Conservation (phyloP, 2,329 filamentous ascomycete genomes). For the Aspergillus piperis region DNA sequence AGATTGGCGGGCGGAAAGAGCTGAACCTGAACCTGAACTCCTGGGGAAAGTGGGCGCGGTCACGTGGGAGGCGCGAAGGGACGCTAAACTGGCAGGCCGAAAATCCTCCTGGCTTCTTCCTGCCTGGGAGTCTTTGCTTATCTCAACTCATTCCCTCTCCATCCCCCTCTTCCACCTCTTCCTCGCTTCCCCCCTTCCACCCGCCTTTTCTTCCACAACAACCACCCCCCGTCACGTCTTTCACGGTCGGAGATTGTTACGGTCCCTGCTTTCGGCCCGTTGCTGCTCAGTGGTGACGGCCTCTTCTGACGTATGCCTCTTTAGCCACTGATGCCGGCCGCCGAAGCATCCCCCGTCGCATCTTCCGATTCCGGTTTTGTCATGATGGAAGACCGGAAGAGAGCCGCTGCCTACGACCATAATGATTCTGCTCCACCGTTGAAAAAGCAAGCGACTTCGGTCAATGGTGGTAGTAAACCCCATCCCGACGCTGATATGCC, state of each 20-base stretch:
- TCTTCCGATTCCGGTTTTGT: constrained; percentile 75
- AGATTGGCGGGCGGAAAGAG: constrained; percentile 18
- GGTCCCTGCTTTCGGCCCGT: constrained; percentile 32
- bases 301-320: constrained; percentile 39
- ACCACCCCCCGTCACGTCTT: constrained; percentile 11
- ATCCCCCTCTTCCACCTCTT: constrained; percentile 24
- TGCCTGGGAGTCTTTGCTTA: constrained; percentile 27
- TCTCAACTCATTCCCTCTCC: constrained; percentile 32
- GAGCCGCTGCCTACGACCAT: constrained; percentile 76
- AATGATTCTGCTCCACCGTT: constrained; percentile 85
- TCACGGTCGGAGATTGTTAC: constrained; percentile 28
- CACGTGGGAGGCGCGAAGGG: constrained; percentile 42
- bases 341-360: constrained; percentile 71
- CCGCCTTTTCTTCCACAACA: background rate
- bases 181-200: background rate
- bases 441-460: constrained; percentile 80
- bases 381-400: constrained; percentile 99
- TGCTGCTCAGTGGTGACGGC: constrained; percentile 39
- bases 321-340: constrained; percentile 81
- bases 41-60: constrained; percentile 34
- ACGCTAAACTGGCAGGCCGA: constrained; percentile 38
- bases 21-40: constrained; percentile 17
- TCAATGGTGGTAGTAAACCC: constrained; percentile 69
- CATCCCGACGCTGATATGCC: constrained; percentile 69
- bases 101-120: constrained; percentile 44